These are phyloP conservation scores for Purshia tridentata DNA, from an alignment of 306 rosid species.

Conservation along the genomic window DNA sequence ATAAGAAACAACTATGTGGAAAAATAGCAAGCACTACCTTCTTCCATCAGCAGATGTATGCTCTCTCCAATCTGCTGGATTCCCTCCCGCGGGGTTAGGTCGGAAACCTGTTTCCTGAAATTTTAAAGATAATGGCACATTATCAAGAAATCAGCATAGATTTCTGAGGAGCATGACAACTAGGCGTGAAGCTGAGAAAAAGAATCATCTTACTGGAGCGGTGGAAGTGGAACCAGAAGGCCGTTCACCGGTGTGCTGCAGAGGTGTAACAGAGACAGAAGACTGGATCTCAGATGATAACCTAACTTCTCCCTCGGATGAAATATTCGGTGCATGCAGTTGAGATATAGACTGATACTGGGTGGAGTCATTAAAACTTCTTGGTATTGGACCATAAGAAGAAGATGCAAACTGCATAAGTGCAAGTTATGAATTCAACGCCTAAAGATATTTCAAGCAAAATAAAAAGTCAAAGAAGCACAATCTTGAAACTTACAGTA, in stretches of 20 bases:
- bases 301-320: conserved; percentile 43
- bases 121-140: conserved; percentile 8
- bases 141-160: not conserved
- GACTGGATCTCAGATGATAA: conserved; percentile 39
- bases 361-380: conserved; percentile 43
- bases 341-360: conserved; percentile 67
- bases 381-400: conserved; percentile 65
- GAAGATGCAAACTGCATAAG: conserved; percentile 61
- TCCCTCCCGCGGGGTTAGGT: conserved; percentile 35
- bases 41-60: conserved; percentile 84
- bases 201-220: conserved; percentile 46
- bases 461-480: not conserved
- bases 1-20: not conserved
- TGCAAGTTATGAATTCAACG: conserved; percentile 31
- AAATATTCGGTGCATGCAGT: conserved; percentile 42
- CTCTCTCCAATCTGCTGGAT: conserved; percentile 78
- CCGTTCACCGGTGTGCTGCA: conserved; percentile 49
- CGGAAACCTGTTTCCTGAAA: conserved; percentile 50
- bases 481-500: conserved; percentile 51
- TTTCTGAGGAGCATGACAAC: not conserved
- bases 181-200: not conserved
- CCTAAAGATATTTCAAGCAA: conserved; percentile 8
- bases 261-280: conserved; percentile 40
- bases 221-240: conserved; percentile 41
- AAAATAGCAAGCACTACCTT: conserved; percentile 47